These are phyloP conservation scores for Collybia nuda DNA, from an alignment of 768 basidiomycete genomes.

Conservation along the genomic window DNA sequence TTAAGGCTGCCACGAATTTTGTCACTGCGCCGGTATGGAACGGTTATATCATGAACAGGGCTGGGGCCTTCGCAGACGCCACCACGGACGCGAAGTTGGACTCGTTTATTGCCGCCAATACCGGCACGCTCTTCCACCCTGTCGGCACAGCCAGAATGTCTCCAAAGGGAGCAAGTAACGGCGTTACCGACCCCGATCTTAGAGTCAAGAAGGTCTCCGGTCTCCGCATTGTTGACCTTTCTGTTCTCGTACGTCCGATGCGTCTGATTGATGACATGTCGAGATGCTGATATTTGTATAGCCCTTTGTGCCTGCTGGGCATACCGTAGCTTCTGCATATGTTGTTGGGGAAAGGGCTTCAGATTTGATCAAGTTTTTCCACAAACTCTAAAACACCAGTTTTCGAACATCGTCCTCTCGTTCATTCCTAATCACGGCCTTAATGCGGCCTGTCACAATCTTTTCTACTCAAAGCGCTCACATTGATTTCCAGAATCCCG, in stretches of 20 bases:
- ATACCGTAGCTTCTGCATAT: slow-evolving; percentile 14
- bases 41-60: slow-evolving; percentile 7
- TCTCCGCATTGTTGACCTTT: slow-evolving; percentile 17
- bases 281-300: not conserved
- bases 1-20: slow-evolving; percentile 13
- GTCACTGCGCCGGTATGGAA: slow-evolving; percentile 10
- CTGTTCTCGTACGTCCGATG: slow-evolving; percentile 14
- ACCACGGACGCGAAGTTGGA: not conserved
- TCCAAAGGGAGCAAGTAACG: slow-evolving; percentile 6
- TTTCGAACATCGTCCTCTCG: too few species aligned
- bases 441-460: too few species aligned
- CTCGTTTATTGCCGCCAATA: not conserved
- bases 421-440: too few species aligned
- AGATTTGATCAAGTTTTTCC: slow-evolving; percentile 16
- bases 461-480: too few species aligned
- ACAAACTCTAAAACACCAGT: too few species aligned
- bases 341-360: slow-evolving; percentile 16
- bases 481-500: too few species aligned
- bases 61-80: slow-evolving; percentile 8
- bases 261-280: not conserved
- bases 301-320: slow-evolving; percentile 13
- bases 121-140: slow-evolving; percentile 7
- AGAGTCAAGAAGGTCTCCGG: slow-evolving; percentile 13
- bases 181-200: slow-evolving; percentile 17
- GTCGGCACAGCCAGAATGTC: slow-evolving; percentile 13